These are phyloP conservation scores for Saccharum hybrid DNA, from an alignment of 202 grass and related monocot species.

Conservation along the genomic window DNA sequence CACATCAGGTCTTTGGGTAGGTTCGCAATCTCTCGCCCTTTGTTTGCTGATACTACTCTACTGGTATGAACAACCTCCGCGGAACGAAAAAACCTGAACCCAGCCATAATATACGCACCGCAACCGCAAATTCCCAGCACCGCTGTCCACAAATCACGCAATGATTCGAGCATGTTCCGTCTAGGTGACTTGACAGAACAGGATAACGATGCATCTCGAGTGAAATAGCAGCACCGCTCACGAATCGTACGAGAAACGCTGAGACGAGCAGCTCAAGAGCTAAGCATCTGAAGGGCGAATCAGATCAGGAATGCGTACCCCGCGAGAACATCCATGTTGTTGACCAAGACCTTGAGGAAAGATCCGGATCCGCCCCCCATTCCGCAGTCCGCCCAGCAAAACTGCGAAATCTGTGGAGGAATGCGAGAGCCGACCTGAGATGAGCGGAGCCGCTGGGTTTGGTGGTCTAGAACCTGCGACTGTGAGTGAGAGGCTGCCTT, in stretches of 20 bases:
- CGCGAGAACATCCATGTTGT: conserved; percentile 82
- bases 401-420: conserved; percentile 33
- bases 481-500: background rate
- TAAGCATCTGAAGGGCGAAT: background rate
- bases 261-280: background rate
- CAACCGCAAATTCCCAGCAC: background rate
- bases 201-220: background rate
- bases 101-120: background rate
- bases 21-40: background rate
- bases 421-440: conserved; percentile 3
- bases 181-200: background rate
- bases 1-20: background rate
- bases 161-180: background rate
- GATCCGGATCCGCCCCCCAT: conserved; percentile 76
- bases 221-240: conserved; percentile 19
- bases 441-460: conserved; percentile 21
- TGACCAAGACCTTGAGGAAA: conserved; percentile 81
- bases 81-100: conserved; percentile 26
- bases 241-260: conserved; percentile 2
- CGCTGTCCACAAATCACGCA: background rate
- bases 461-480: conserved; percentile 34
- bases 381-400: background rate
- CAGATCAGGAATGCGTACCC: conserved; percentile 64
- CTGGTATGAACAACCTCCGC: background rate
- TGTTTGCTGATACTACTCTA: background rate